Evolutionary conservation across 768 basidiomycete genomes (phyloP).

Genomic region (Termitomyces sp.): DNA sequence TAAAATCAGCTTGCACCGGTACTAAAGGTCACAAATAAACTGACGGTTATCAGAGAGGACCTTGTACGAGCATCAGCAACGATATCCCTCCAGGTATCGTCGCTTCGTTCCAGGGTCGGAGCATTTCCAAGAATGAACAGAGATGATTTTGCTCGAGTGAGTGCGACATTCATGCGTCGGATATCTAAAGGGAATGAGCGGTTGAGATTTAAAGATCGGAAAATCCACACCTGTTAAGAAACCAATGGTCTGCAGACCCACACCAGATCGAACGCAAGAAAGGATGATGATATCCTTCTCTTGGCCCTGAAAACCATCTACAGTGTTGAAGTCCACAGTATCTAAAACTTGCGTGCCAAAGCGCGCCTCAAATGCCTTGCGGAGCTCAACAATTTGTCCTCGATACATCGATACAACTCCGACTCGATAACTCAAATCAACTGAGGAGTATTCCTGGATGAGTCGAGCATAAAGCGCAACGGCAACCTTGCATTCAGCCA

Average conservation of each 20-base stretch:
- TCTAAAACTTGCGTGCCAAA: conserved; percentile 70
- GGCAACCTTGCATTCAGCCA: conserved; percentile 67
- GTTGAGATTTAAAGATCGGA: background rate
- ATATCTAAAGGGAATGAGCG: conserved; percentile 39
- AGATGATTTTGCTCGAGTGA: conserved; percentile 94
- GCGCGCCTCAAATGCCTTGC: conserved; percentile 56
- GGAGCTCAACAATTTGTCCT: conserved; percentile 78
- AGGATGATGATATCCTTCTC: conserved; percentile 98
- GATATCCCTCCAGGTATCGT: conserved; percentile 74
- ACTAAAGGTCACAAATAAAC: background rate
- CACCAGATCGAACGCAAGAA: conserved; percentile 92
- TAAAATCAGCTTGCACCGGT: background rate
- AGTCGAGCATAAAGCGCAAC: conserved; percentile 73
- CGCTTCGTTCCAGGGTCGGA: conserved; percentile 83
- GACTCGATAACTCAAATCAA: conserved; percentile 39
- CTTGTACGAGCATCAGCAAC: conserved; percentile 71
- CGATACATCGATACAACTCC: conserved; percentile 91
- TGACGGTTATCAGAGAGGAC: conserved; percentile 58
- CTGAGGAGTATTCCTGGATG: conserved; percentile 49
- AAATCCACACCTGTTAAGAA: conserved; percentile 69
- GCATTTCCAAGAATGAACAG: conserved; percentile 91
- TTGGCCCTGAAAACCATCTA: conserved; percentile 99
- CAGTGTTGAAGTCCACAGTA: conserved; percentile 90
- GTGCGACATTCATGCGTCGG: conserved; percentile 96
- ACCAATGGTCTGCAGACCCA: conserved; percentile 76